Base-by-base conservation (phyloP, 306 rosid species). In the Ochetophila trinervis region DNA sequence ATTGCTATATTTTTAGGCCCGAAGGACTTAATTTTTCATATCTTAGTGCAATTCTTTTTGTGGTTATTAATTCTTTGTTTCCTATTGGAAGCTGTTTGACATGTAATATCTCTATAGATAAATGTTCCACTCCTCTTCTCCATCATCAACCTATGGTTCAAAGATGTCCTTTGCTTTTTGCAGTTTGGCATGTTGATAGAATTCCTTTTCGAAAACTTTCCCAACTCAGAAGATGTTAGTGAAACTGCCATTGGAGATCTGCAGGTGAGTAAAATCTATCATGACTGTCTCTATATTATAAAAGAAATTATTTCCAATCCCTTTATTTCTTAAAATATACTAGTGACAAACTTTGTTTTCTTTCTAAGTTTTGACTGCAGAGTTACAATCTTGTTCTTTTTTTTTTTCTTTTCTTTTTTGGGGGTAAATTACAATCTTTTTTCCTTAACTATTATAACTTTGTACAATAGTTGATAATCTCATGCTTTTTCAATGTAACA, bases 131-230 rank as follows among this genome's bases (percentile, higher is more conserved):
- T 40, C 34, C 21, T 14, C 52, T 19, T 65, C 50, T 34, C 57
- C 42, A n/a, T 8, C 62, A 34, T 1, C 53, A 37, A 30, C 60
- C 10, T 60, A n/a, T 67, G 67, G 19, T 22, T 55, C 34, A 11
- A 60, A 5, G 37, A 49, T 56, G 35, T 21, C 17, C 57, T 49
- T 64, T 37, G 73, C 74, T 64, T 65, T 74, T 81, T 85, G 87
- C 89, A 94, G 97, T 94, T 90, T 62, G 99, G 97, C 27, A 94
- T 94, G 99, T 77, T 94, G 85, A 90, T 94, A 37, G 87, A 86
- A 68, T 88, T 65, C 78, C 97, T 90, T 62, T 94, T 88, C 66
- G 95, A 90, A 69, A 94, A 71, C 17, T 86, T 86, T 77, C 91
- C 99, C 21, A 75, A 84, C 57, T 75, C 68, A 57, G 94, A 89